phyloP scores from a whole-genome alignment of 305 asterid genomes.

The Rubia balearica region DNA sequence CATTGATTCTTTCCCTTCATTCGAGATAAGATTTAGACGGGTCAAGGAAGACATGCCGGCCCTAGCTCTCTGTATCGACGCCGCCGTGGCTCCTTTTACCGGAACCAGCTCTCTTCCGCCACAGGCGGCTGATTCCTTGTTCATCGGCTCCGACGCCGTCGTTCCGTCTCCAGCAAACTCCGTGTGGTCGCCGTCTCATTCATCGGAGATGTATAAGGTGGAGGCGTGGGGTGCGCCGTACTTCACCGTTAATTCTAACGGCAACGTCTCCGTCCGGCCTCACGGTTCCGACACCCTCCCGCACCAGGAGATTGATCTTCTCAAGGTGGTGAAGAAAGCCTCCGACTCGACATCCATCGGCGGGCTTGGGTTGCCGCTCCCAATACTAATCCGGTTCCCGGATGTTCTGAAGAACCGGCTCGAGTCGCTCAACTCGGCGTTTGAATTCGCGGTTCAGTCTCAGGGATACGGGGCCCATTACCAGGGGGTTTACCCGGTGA shows the following conservation, averaged over 20 bases:
- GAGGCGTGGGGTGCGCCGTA: constrained; percentile 97
- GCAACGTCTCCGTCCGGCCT: constrained; percentile 68
- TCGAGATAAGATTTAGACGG: constrained; percentile 23
- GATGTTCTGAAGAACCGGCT: constrained; percentile 74
- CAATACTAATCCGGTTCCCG: constrained; percentile 76
- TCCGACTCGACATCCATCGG: constrained; percentile 58
- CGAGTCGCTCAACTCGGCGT: constrained; percentile 61
- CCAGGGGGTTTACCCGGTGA: constrained; percentile 95
- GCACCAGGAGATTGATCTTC: constrained; percentile 87
- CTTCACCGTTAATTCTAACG: constrained; percentile 66
- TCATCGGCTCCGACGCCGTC: constrained; percentile 16
- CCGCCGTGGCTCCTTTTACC: constrained; percentile 42
- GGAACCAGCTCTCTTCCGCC: constrained; percentile 62
- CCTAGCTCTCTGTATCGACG: constrained; percentile 63
- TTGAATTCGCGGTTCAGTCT: constrained; percentile 54
- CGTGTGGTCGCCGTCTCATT: constrained; percentile 67
- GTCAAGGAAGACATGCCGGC: constrained; percentile 76
- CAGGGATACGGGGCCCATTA: constrained; percentile 66
- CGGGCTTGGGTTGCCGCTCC: constrained; percentile 77
- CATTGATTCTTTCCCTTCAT: constrained; percentile 40
- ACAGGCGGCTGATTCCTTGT: constrained; percentile 25
- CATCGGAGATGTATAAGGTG: constrained; percentile 55
- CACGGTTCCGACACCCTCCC: constrained; percentile 53
- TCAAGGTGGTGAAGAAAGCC: constrained; percentile 78
- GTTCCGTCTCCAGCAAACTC: constrained; percentile 28